phyloP scores from a whole-genome alignment of 1,284 basidiomycete species.

The Anthracocystis panici-leucophaei region DNA sequence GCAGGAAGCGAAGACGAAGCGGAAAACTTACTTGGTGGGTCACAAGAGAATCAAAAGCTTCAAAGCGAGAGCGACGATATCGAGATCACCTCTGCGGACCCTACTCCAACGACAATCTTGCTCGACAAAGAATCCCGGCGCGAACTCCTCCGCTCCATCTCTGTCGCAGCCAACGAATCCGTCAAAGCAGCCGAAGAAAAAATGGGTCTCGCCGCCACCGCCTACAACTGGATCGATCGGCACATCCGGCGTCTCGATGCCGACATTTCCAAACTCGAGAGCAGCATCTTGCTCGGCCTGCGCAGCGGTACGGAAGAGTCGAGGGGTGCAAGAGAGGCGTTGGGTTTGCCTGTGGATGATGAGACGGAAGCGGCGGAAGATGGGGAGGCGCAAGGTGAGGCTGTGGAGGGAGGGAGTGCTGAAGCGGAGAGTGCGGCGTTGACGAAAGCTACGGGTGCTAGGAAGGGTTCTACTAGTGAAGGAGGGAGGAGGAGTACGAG shows the following conservation, averaged over 20 bases:
- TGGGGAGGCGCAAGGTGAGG: background rate
- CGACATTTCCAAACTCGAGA: conserved; percentile 66
- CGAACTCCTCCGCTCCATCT: conserved; percentile 29
- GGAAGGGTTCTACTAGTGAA: conserved; percentile 4
- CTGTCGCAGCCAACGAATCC: conserved; percentile 40
- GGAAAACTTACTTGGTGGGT: conserved; percentile 32
- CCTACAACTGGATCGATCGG: conserved; percentile 73
- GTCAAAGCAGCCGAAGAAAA: conserved; percentile 72
- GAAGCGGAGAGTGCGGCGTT: conserved; percentile 39
- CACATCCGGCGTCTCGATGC: conserved; percentile 73
- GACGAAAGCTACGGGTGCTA: conserved; percentile 43
- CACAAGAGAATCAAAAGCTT: conserved; percentile 4
- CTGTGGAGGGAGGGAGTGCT: conserved; percentile 11
- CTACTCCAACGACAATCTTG: background rate
- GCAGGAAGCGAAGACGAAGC: conserved; percentile 43
- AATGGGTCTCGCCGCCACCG: conserved; percentile 72
- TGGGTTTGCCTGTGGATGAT: conserved; percentile 36
- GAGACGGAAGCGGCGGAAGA: conserved; percentile 11
- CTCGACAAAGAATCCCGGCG: conserved; percentile 21
- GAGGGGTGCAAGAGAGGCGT: conserved; percentile 44
- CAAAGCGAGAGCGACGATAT: background rate
- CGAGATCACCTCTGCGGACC: background rate
- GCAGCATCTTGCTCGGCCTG: conserved; percentile 58
- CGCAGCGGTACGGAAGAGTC: conserved; percentile 56
- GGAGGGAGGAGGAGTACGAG: conserved; percentile 24